These are phyloP conservation scores for Jatropha podagrica DNA, from an alignment of 441 rosid genomes.

Conservation along the genomic window DNA sequence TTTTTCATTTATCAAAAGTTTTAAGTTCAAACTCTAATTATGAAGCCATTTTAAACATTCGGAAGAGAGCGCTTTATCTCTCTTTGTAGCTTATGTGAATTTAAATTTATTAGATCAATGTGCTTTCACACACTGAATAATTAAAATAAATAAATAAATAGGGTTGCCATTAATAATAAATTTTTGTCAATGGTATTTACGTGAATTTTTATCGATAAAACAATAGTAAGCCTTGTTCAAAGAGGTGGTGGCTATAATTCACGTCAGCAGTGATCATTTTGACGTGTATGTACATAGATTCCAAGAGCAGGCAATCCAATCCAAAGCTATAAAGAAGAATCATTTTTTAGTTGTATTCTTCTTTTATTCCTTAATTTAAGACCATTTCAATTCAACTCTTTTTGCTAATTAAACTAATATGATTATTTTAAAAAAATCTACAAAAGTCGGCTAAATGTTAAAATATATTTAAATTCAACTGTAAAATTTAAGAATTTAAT, in stretches of 20 bases:
- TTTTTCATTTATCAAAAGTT: too few relatives aligned
- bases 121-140: too few relatives aligned
- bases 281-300: background rate
- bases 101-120: too few relatives aligned
- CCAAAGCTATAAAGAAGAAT: background rate
- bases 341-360: background rate
- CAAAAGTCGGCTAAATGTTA: too few relatives aligned
- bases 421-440: too few relatives aligned
- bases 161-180: background rate
- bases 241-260: slow-evolving; percentile 6
- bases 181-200: background rate
- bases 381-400: slow-evolving; percentile 4
- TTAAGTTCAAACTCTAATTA: too few relatives aligned
- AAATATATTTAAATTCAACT: too few relatives aligned
- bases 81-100: too few relatives aligned
- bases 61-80: too few relatives aligned
- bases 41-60: too few relatives aligned
- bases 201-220: background rate
- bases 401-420: background rate
- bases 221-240: background rate
- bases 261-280: background rate
- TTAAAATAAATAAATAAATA: background rate
- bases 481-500: too few relatives aligned
- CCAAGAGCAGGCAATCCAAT: slow-evolving; percentile 16
- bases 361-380: background rate